Evolutionary conservation across 345 rosid genomes (phyloP).

Genomic region (Pistacia vera): DNA sequence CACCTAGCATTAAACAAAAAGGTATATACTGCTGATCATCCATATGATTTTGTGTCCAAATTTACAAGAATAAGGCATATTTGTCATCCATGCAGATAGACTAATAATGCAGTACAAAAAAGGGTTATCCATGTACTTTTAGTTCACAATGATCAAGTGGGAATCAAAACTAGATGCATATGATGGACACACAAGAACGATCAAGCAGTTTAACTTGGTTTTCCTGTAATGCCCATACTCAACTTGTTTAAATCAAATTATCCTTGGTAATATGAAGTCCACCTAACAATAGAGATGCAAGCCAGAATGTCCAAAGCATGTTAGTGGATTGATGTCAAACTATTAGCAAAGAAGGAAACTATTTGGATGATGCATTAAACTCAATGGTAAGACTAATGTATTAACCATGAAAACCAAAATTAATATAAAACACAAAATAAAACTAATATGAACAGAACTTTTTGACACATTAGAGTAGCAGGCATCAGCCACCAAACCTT

Average conservation of each 20-base stretch:
- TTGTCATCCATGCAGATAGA: not conserved
- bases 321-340: not conserved
- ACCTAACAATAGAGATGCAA: not conserved
- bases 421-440: not conserved
- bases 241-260: not conserved
- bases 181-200: not conserved
- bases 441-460: not conserved
- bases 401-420: not conserved
- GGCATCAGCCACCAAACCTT: slow-evolving; percentile 50
- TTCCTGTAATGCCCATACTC: not conserved
- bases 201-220: not conserved
- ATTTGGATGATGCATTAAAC: not conserved
- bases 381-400: not conserved
- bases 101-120: not conserved
- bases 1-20: not conserved
- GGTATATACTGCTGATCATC: too few species aligned
- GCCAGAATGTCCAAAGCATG: not conserved
- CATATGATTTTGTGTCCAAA: not conserved
- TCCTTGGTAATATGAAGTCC: not conserved
- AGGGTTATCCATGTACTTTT: not conserved
- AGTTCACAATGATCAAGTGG: not conserved
- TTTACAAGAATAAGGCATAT: not conserved
- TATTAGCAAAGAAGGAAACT: not conserved
- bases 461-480: slow-evolving; percentile 2
- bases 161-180: not conserved